Evolutionary conservation across 768 basidiomycete species (phyloP).

Genomic region (Peribolospora kevripleyi): DNA sequence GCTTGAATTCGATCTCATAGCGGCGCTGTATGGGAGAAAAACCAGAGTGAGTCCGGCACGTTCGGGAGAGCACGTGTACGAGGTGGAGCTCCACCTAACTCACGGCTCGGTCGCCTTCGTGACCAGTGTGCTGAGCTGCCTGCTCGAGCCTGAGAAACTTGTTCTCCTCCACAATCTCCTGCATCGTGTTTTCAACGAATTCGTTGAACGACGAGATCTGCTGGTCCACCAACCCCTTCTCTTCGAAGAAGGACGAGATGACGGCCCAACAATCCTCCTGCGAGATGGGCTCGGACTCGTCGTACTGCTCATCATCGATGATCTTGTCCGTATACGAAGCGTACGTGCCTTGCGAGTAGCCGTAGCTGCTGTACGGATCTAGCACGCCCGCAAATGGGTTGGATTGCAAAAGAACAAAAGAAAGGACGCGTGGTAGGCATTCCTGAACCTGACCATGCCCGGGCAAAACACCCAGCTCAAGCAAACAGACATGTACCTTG

Average conservation of each 20-base stretch:
- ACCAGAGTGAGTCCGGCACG: background rate
- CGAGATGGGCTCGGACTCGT: conserved; percentile 47
- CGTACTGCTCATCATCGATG: conserved; percentile 19
- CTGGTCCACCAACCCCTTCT: conserved; percentile 90
- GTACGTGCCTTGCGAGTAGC: too few relatives aligned
- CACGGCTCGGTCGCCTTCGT: conserved; percentile 29
- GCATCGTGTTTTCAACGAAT: conserved; percentile 98
- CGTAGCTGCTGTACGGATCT: too few relatives aligned
- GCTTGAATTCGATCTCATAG: conserved; percentile 90
- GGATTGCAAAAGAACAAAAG: too few relatives aligned
- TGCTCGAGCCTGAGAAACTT: conserved; percentile 89
- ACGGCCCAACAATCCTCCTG: conserved; percentile 90
- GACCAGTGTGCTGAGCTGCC: conserved; percentile 82
- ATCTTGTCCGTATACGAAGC: too few relatives aligned
- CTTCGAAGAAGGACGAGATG: conserved; percentile 86
- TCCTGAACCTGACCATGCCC: too few relatives aligned
- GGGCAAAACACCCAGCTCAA: too few relatives aligned
- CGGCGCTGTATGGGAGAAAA: conserved; percentile 31
- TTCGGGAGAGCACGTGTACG: background rate
- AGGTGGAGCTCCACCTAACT: conserved; percentile 3
- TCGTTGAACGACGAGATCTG: conserved; percentile 97
- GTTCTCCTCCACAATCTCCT: conserved; percentile 93
- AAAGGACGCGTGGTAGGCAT: too few relatives aligned
- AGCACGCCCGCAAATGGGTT: too few relatives aligned
- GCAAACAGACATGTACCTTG: too few relatives aligned